Evolutionary conservation across 768 basidiomycete species (phyloP), one percentile per base, ranked within the genome.

Genomic region (Collybia nuda): DNA sequence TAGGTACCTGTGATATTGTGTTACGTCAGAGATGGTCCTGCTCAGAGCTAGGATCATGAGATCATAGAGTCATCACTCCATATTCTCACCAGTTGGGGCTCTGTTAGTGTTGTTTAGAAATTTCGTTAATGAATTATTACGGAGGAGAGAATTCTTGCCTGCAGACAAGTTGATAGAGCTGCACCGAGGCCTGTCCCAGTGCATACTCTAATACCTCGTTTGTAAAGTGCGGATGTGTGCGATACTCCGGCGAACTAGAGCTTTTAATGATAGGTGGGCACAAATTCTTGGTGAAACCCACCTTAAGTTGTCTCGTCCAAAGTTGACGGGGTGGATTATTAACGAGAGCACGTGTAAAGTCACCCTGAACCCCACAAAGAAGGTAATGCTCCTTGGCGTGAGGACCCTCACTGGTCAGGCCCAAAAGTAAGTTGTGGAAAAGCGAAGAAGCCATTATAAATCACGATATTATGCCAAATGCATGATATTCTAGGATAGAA

Each of bases 121-220:
- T 39, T 48, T 37, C 39, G 19, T 47, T 12, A 43, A 32, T 11
- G 29, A 29, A 22, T 14, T 22, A 28, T 44, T 28, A 24, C 38
- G 52, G 35, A 35, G 38, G 48, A 26, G 43, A 26, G 41, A 28
- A 37, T 46, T 59, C 75, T 63, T 52, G 87, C 90, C 87, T 92
- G 87, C 44, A 90, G 75, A 67, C 86, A 86, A 18, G 90, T 91
- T 9, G 90, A 83, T 18, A 92, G 78, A 2, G 88, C 87, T 18
- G 90, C 86, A 22, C 90, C 90, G 51, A 92, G 80, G 47, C 90
- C 90, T 5, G 90, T 91, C 23, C 90, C 90, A 3, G 90, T 91
- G 65, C 90, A 91, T 42, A 92, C 84, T 60, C 89, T 85, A 63
- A 92, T 89, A 14, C 90, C 88, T 49, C 86, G 82, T 60, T 79